Conservation (phyloP, 129 eudicot genomes). For the Calendula officinalis region DNA sequence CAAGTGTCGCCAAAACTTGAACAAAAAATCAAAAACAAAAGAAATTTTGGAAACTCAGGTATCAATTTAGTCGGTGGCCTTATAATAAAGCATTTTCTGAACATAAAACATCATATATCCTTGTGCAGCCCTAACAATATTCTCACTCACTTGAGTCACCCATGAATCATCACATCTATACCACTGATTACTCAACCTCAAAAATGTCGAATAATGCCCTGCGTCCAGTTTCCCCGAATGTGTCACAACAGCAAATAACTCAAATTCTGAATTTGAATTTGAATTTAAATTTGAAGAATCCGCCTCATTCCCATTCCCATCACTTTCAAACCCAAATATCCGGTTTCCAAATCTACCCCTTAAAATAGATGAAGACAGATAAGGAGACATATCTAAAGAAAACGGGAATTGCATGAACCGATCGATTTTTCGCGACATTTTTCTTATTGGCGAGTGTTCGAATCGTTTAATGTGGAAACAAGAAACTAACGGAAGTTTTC, state of each 20-base stretch:
- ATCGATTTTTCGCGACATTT: conserved; percentile 78
- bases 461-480: conserved; percentile 92
- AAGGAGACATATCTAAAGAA: conserved; percentile 86
- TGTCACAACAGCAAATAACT: conserved; percentile 86
- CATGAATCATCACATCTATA: conserved; percentile 98
- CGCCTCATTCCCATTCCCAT: conserved; percentile 40
- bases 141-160: conserved; percentile 76
- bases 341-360: conserved; percentile 77
- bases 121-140: conserved; percentile 77
- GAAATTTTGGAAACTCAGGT: conserved; percentile 11
- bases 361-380: conserved; percentile 77
- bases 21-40: neutral
- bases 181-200: conserved; percentile 87
- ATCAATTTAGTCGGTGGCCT: conserved; percentile 45
- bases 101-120: conserved; percentile 96
- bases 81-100: conserved; percentile 82
- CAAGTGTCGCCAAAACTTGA: conserved; percentile 20
- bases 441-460: conserved; percentile 65
- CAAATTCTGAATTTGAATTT: conserved; percentile 59
- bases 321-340: conserved; percentile 42
- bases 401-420: conserved; percentile 83
- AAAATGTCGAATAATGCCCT: conserved; percentile 81
- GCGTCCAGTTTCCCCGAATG: conserved; percentile 83
- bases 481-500: conserved; percentile 78
- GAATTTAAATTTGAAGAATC: conserved; percentile 45